A percentile compares a stretch with the other conserved stretches of the same genome.
Evolutionary conservation across 106 monocot genomes (phyloP).

Genomic region (Amphibolis antarctica): DNA sequence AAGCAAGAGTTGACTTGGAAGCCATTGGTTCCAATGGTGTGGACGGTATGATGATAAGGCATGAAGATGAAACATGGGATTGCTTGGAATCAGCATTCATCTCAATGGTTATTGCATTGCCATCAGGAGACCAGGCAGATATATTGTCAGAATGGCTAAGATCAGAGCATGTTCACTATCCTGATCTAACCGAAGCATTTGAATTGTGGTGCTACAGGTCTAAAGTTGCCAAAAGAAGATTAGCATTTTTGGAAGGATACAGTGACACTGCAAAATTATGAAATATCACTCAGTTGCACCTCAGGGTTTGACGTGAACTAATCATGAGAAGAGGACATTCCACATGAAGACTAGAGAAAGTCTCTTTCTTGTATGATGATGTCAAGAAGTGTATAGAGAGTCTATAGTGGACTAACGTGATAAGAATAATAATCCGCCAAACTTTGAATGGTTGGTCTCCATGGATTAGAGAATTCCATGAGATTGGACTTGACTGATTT

Average conservation of each 20-base stretch:
- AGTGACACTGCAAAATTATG: too few species aligned
- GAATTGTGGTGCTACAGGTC: conserved; percentile 85
- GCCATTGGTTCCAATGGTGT: conserved; percentile 12
- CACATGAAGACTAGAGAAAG: too few species aligned
- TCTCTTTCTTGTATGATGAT: too few species aligned
- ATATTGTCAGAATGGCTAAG: conserved; percentile 66
- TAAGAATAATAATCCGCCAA: too few species aligned
- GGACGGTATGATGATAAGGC: conserved; percentile 7
- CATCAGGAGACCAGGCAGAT: conserved; percentile 52
- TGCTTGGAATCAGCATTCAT: conserved; percentile 55
- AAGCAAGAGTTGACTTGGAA: conserved; percentile 24
- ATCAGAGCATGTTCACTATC: conserved; percentile 39
- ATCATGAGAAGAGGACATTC: too few species aligned
- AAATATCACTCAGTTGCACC: too few species aligned
- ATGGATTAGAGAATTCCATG: too few species aligned
- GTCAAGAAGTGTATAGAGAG: too few species aligned
- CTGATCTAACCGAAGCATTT: conserved; percentile 70
- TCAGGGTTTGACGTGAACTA: too few species aligned
- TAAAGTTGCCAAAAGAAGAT: conserved; percentile 30
- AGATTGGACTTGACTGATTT: too few species aligned
- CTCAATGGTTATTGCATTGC: conserved; percentile 50
- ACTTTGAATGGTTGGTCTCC: too few species aligned
- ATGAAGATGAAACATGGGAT: conserved; percentile 60
- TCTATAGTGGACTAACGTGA: too few species aligned
- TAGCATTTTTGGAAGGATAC: not conserved